These are phyloP conservation scores for Stemphylium beticola DNA, from an alignment of 2,329 filamentous ascomycete species.

Conservation along the genomic window DNA sequence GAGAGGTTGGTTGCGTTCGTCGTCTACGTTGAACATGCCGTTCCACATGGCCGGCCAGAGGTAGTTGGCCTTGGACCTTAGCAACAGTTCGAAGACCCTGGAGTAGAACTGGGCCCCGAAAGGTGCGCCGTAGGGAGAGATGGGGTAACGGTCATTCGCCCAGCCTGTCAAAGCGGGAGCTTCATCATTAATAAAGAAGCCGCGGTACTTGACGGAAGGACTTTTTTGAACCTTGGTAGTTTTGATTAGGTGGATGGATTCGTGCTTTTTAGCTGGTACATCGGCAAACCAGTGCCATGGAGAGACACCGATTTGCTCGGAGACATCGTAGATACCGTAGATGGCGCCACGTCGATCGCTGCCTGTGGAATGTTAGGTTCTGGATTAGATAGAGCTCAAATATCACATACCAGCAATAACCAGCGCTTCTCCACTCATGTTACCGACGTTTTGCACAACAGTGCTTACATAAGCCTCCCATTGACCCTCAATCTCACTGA, in stretches of 20 bases:
- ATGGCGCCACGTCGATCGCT: slow-evolving; percentile 72
- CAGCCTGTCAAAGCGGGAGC: slow-evolving; percentile 71
- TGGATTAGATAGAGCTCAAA: not conserved
- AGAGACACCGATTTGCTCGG: slow-evolving; percentile 75
- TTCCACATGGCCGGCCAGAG: slow-evolving; percentile 77
- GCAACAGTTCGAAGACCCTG: slow-evolving; percentile 72
- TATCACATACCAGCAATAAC: slow-evolving; percentile 63
- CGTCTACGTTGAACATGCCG: slow-evolving; percentile 75
- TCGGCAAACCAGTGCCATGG: slow-evolving; percentile 75
- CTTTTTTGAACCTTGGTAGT: slow-evolving; percentile 63
- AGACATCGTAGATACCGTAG: slow-evolving; percentile 73
- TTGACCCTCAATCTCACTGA: slow-evolving; percentile 62
- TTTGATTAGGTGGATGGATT: slow-evolving; percentile 62
- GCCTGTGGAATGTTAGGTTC: slow-evolving; percentile 29
- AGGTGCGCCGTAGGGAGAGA: slow-evolving; percentile 52
- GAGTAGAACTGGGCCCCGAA: slow-evolving; percentile 69
- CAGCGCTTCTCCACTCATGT: slow-evolving; percentile 63
- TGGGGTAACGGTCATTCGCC: slow-evolving; percentile 62
- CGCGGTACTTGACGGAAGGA: slow-evolving; percentile 70
- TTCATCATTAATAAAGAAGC: slow-evolving; percentile 75
- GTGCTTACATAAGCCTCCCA: slow-evolving; percentile 73
- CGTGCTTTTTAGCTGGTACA: slow-evolving; percentile 59
- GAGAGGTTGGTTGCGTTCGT: slow-evolving; percentile 69
- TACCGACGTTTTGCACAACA: slow-evolving; percentile 63
- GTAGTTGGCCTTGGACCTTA: slow-evolving; percentile 74